These are phyloP conservation scores for Trametes elegans DNA, from an alignment of 768 basidiomycete genomes.

Conservation along the genomic window DNA sequence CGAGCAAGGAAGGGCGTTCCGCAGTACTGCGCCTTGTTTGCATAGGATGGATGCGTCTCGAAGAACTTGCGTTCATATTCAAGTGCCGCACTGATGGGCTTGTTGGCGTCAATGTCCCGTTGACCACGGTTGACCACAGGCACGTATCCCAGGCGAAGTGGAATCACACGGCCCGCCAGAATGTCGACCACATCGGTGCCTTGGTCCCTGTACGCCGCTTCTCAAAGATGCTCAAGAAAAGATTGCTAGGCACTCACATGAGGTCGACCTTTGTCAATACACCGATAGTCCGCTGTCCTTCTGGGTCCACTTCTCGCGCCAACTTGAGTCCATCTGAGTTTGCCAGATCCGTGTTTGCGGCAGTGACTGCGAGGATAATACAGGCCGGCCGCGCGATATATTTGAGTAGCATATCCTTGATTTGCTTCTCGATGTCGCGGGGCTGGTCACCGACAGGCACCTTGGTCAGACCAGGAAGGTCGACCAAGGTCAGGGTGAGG, in stretches of 20 bases:
- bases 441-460: conserved; percentile 92
- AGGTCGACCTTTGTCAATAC: conserved; percentile 98
- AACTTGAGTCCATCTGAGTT: conserved; percentile 94
- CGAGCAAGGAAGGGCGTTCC: conserved; percentile 96
- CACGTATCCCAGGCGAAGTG: conserved; percentile 93
- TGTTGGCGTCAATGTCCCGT: conserved; percentile 90
- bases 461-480: conserved; percentile 93
- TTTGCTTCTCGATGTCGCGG: conserved; percentile 96
- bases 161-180: conserved; percentile 94
- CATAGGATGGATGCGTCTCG: conserved; percentile 91
- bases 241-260: conserved; percentile 60
- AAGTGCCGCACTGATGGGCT: conserved; percentile 80
- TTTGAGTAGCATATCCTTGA: conserved; percentile 93
- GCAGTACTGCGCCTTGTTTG: conserved; percentile 92
- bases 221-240: neutral
- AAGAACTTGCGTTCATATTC: conserved; percentile 93
- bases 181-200: conserved; percentile 99
- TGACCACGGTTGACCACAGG: conserved; percentile 99
- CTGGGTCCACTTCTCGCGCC: conserved; percentile 88
- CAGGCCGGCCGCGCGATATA: conserved; percentile 94
- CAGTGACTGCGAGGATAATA: conserved; percentile 95
- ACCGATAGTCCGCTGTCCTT: conserved; percentile 95
- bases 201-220: conserved; percentile 65
- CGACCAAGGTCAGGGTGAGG: conserved; percentile 94
- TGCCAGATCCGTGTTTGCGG: conserved; percentile 94